Percentiles rank a stretch among this genome's conserved stretches.
Evolutionary conservation across 495 filamentous ascomycete species (phyloP).

Genomic region (Aspergillus mulundensis): DNA sequence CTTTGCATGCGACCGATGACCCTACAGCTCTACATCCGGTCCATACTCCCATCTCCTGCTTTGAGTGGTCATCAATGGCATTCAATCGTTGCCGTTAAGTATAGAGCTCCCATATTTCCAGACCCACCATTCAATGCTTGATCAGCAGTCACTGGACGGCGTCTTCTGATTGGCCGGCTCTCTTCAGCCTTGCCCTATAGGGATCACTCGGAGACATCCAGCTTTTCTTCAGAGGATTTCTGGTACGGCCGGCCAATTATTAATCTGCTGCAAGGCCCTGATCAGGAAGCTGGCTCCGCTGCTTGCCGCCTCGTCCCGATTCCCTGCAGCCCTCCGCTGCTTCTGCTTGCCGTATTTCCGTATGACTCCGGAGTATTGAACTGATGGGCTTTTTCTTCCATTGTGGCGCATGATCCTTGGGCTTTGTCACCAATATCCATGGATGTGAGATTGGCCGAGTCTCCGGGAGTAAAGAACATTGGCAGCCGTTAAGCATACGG

Average conservation of each 20-base stretch:
- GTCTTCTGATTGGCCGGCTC: not conserved
- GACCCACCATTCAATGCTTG: constrained; percentile 15
- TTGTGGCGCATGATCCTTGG: not conserved
- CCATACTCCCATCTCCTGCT: too few species aligned
- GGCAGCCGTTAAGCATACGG: not conserved
- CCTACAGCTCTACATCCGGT: too few species aligned
- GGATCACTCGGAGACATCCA: constrained; percentile 1
- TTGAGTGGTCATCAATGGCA: too few species aligned
- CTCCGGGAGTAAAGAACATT: not conserved
- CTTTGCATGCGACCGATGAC: not conserved
- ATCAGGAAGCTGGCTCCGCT: constrained; percentile 20
- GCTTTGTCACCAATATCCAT: too few species aligned
- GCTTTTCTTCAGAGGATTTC: too few species aligned
- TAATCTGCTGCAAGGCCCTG: constrained; percentile 1
- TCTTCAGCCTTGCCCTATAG: constrained; percentile 17
- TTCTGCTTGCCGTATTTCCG: not conserved
- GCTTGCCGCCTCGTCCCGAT: constrained; percentile 13
- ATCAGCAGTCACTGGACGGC: not conserved
- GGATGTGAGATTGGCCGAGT: too few species aligned
- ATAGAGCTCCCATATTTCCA: not conserved
- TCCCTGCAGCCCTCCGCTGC: not conserved
- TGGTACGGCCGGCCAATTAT: not conserved
- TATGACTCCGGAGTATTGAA: too few species aligned
- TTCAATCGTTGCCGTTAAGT: not conserved
- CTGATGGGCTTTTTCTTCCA: not conserved